Evolutionary conservation across 2,329 filamentous ascomycete genomes (phyloP).

Genomic region (Aspergillus vadensis): DNA sequence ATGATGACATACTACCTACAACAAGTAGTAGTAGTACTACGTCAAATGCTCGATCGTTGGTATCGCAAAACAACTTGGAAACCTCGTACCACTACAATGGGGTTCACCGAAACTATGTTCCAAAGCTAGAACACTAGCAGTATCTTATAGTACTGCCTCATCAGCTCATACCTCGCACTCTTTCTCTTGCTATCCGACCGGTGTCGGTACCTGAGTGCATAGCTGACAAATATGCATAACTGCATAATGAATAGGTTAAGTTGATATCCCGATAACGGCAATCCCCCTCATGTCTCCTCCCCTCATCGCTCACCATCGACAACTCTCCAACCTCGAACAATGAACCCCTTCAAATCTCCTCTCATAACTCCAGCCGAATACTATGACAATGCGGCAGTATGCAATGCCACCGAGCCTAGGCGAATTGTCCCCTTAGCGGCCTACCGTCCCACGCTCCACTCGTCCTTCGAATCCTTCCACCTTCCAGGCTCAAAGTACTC

Average conservation of each 20-base stretch:
- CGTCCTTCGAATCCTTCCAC: conserved; percentile 21
- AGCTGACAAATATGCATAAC: neutral
- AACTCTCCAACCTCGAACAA: neutral
- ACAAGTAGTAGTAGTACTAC: no score
- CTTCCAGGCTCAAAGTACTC: conserved; percentile 29
- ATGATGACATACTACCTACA: no score
- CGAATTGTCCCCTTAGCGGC: conserved; percentile 30
- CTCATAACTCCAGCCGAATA: conserved; percentile 21
- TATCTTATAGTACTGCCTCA: no score
- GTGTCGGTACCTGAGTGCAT: neutral
- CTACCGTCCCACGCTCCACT: conserved; percentile 18
- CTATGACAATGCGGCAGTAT: conserved; percentile 4
- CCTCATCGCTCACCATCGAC: neutral
- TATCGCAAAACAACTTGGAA: no score
- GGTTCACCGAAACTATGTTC: no score
- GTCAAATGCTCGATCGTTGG: no score
- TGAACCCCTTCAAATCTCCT: conserved; percentile 12
- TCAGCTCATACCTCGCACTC: no score
- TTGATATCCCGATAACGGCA: neutral
- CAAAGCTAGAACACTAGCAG: no score
- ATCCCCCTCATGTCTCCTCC: neutral
- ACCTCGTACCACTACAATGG: no score
- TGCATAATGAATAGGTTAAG: neutral
- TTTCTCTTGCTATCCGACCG: no score
- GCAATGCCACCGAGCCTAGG: neutral